Evolutionary conservation across 164 flowering plant genomes (phyloP), one percentile per base, ranked within the genome.

Genomic region (Magnolia kwangsiensis): DNA sequence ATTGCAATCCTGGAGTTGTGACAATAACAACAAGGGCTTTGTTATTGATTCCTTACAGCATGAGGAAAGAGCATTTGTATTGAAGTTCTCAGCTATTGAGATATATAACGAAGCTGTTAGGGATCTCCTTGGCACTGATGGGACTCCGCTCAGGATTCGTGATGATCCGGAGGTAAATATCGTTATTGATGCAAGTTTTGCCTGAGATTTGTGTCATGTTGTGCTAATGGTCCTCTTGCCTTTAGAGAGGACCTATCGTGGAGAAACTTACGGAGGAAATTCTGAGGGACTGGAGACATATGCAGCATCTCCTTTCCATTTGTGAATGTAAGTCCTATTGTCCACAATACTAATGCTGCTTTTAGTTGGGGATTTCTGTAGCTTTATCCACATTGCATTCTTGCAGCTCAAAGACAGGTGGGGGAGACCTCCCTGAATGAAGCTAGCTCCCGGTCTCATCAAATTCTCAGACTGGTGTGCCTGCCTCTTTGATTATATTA

Each of bases 401-500:
- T 73, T 74, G 69, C 92, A 94, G 99, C 94, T 76, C 94, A 96
- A 84, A 90, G 99, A 76, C 89, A 88, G 86, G 84, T 86, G 24
- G 98, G 95, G 59, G 99, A 96, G 85, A 96, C 98, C 13, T 68
- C 89, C 27, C 82, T 96, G 77, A 96, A 96, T 80, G 99, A 94
- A 84, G 79, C 88, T 21, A 96, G 99, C 84, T 96, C 99, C 23
- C 88, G 99, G 83, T 96, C 99, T 72, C 99, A 96, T 82, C 99
- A 96, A 82, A 96, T 96, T 80, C 83, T 96, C 50, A 81, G 97
- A 81, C 79, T 96, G 91, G 99, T 96, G 82, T 50, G 87, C 61
- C 63, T 14, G n/a, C 31, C 20, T 72, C 45, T 37, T 37, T 24
- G 6, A 72, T 72, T 55, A 72, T 2, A 14, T 24, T 49, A 55